Conservation (phyloP, 176 grass and related monocot species). For the Oryza coarctata region DNA sequence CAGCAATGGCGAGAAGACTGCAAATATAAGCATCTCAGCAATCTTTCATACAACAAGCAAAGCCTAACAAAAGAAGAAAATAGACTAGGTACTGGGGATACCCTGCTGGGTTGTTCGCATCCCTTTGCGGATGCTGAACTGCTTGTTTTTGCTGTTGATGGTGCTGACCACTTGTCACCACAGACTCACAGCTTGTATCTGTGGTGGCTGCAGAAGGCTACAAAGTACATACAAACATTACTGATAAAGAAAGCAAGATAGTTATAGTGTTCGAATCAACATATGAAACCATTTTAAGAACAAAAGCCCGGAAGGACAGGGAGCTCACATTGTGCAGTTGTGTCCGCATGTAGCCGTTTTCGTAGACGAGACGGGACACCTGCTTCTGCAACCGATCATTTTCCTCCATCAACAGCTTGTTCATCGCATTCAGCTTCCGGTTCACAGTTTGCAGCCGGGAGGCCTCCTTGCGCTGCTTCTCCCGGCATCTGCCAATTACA, state of each 20-base stretch:
- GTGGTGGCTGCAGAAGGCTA: slow-evolving; percentile 88
- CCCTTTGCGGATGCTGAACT: slow-evolving; percentile 64
- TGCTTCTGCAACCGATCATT: slow-evolving; percentile 99
- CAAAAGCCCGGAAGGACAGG: not conserved
- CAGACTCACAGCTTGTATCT: slow-evolving; percentile 99
- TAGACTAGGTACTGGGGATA: slow-evolving; percentile 29
- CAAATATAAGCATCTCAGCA: not conserved
- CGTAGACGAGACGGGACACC: slow-evolving; percentile 82
- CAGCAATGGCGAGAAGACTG: slow-evolving; percentile 94
- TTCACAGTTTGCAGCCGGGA: slow-evolving; percentile 95
- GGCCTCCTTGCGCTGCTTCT: slow-evolving; percentile 98
- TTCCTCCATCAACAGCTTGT: slow-evolving; percentile 98
- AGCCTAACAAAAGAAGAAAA: not conserved
- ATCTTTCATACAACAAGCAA: slow-evolving; percentile 7
- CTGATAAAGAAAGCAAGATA: not conserved
- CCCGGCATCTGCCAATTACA: slow-evolving; percentile 65
- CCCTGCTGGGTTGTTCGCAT: slow-evolving; percentile 98
- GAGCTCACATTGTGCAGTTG: slow-evolving; percentile 70
- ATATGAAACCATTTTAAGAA: not conserved
- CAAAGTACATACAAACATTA: slow-evolving; percentile 20
- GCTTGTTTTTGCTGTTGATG: slow-evolving; percentile 73
- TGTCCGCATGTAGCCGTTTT: slow-evolving; percentile 71
- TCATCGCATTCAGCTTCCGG: slow-evolving; percentile 88
- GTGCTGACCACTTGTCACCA: slow-evolving; percentile 96
- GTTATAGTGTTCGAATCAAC: not conserved